These are phyloP conservation scores for Tilletia horrida DNA, from an alignment of 1,284 basidiomycete genomes.

Conservation along the genomic window DNA sequence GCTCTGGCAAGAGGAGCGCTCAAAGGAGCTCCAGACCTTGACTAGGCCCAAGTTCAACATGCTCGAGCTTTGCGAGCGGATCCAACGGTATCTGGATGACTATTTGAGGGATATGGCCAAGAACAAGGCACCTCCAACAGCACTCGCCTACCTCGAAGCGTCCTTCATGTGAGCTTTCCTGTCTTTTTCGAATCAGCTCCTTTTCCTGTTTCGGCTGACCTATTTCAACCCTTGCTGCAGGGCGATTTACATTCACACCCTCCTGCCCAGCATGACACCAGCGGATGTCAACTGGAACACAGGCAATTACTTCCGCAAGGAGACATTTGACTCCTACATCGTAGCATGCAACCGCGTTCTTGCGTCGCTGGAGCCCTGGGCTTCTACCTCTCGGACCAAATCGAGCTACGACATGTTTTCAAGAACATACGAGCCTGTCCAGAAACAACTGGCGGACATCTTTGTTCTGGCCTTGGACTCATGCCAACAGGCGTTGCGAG, in stretches of 20 bases:
- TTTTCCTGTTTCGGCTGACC: background rate
- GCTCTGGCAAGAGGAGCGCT: slow-evolving; percentile 1
- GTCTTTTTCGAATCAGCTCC: background rate
- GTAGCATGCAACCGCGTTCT: background rate
- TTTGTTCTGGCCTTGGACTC: slow-evolving; percentile 9
- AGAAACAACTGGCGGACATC: slow-evolving; percentile 11
- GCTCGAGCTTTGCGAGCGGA: slow-evolving; percentile 12
- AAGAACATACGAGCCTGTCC: background rate
- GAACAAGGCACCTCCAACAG: slow-evolving; percentile 7
- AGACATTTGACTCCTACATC: slow-evolving; percentile 4
- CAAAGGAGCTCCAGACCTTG: background rate
- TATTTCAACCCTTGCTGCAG: background rate
- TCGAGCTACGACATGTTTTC: slow-evolving; percentile 13
- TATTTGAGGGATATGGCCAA: slow-evolving; percentile 11
- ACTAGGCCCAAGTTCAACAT: background rate
- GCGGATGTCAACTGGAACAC: slow-evolving; percentile 16
- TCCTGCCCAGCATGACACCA: background rate
- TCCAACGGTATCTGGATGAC: slow-evolving; percentile 3
- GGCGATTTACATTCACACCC: slow-evolving; percentile 10
- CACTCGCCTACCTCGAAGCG: slow-evolving; percentile 5
- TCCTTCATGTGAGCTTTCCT: slow-evolving; percentile 3
- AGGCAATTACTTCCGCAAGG: background rate
- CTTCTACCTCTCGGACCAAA: background rate
- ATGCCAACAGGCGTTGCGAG: background rate
- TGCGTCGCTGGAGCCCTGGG: slow-evolving; percentile 9